Evolutionary conservation across 2,329 filamentous ascomycete species (phyloP).

Genomic region (Cordyceps cicadae): DNA sequence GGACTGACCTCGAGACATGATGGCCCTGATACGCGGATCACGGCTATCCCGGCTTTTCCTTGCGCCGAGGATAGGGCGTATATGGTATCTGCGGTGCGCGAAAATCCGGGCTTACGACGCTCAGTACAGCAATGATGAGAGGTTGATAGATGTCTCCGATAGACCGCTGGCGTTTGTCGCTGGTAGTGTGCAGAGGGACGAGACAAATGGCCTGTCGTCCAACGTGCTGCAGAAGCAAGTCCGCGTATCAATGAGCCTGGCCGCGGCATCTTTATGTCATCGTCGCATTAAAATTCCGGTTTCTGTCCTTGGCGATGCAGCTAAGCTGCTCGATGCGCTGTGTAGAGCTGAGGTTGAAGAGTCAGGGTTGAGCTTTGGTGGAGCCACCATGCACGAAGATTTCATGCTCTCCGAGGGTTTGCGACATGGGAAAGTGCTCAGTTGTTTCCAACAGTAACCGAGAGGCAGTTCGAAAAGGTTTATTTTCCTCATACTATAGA

Average conservation of each 20-base stretch:
- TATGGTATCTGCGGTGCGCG: slow-evolving; percentile 54
- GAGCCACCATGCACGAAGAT: neutral
- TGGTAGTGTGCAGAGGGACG: neutral
- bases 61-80: slow-evolving; percentile 85
- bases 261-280: neutral
- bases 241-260: neutral
- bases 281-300: no score
- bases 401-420: neutral
- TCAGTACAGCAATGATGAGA: neutral
- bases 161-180: neutral
- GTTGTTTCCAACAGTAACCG: neutral
- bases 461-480: neutral
- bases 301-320: neutral
- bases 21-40: slow-evolving; percentile 78
- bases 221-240: neutral
- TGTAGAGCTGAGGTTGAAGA: neutral
- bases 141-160: neutral
- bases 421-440: neutral
- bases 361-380: neutral
- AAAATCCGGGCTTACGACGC: slow-evolving; percentile 10
- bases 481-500: neutral
- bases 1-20: slow-evolving; percentile 54
- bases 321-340: neutral
- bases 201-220: neutral
- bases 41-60: slow-evolving; percentile 81